These are phyloP conservation scores for Backusella liffmaniae DNA, from an alignment of 192 early-diverging fungal genomes.

Conservation along the genomic window DNA sequence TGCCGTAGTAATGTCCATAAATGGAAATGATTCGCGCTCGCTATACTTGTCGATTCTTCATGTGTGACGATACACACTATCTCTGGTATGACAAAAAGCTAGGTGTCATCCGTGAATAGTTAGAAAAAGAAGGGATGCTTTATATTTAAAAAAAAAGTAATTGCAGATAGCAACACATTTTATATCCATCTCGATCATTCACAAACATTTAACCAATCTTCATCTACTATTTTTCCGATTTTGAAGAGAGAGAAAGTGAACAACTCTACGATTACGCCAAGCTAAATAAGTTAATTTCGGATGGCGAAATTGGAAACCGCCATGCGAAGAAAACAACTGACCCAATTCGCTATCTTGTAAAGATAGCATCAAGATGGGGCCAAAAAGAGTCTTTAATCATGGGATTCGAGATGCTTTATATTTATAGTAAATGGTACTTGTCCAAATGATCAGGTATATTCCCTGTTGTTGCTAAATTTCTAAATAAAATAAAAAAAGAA, in stretches of 20 bases:
- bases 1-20: background rate
- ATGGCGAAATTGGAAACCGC: background rate
- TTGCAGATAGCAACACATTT: background rate
- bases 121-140: background rate
- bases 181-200: too few relatives aligned
- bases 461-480: background rate
- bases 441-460: background rate
- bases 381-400: too few relatives aligned
- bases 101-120: background rate
- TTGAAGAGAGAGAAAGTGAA: background rate
- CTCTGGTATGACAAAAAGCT: background rate
- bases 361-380: too few relatives aligned
- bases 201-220: too few relatives aligned
- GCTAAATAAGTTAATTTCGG: background rate
- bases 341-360: background rate
- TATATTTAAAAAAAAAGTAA: background rate
- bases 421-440: background rate
- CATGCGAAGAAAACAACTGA: background rate
- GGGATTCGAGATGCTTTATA: too few relatives aligned
- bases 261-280: background rate
- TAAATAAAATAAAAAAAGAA: background rate
- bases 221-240: background rate
- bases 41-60: background rate
- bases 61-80: background rate
- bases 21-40: background rate